Base-by-base conservation (phyloP, 2,329 filamentous ascomycete genomes). In the Diplodia intermedia region DNA sequence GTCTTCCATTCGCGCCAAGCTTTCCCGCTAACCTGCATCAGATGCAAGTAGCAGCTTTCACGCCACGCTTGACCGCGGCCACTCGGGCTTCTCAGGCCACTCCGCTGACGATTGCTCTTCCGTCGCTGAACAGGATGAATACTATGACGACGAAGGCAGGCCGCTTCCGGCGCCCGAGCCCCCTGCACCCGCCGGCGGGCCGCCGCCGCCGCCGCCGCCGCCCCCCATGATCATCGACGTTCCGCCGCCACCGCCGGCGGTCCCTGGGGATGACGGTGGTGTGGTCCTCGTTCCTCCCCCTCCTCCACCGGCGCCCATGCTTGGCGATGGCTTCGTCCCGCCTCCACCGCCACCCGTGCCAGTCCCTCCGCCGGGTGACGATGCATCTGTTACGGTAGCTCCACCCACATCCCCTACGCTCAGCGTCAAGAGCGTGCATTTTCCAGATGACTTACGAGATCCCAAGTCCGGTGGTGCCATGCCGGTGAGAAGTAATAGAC, bases 401-500 rank as follows among this genome's bases (percentile, higher is more conserved):
- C 50, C 26, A 26, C 26, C 31, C 52, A 40, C 40, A 9, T 68
- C 66, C 47, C 56, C 66, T 15, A 23, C 52, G 38, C 55, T 60
- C 66, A 68, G 66, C 38, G 66, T 53, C 2, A 68, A 68, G 66
- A 68, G 66, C 49, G 66, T 68, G 20, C 66, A 68, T 54, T 68
- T 68, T 62, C 56, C 66, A 36, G 56, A 61, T 33, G 66, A 50
- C 47, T 57, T 68, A 38, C 55, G 49, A 20, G 66, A 68, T 18
- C 66, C 66, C 12, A 62, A 61, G 31, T 36, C 47, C 26, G 20
- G 40, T 23, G 26, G 40, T 14, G 43, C 54, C 20, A 36, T 38
- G 15, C 56, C 47, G 8, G 38, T 18, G 29, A 66, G 49, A 11
- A 40, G 43, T 8, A 47, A 47, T n/a, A 40, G 29, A 26, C 29